Base-by-base conservation (phyloP, 2,329 filamentous ascomycete species). In the Colletotrichum tofieldiae region DNA sequence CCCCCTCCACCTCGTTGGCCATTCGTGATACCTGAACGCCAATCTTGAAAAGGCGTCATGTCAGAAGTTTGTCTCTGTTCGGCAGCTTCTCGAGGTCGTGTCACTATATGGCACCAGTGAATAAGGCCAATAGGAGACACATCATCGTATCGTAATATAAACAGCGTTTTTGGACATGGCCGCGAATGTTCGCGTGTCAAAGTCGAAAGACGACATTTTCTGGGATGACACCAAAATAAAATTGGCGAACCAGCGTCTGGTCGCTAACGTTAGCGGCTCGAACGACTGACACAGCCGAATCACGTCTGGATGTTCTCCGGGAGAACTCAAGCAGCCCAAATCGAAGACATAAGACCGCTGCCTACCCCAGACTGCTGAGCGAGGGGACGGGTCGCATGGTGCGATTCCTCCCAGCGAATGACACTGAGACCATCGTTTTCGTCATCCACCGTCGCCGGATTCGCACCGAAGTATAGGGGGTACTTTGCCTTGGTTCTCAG, bases 401-500 rank as follows among this genome's bases (percentile, higher is more conserved):
- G 20, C 23, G 37, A n/a, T 29, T 47, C 37, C n/a, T 43, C 11
- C 20, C 45, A 71, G 11, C 16, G 20, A 11, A 45, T 62, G 12
- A 67, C 64, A 16, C 41, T 51, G 16, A 71, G 43, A 11, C 56
- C 23, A 35, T 64, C 55, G 14, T 69, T 45, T 20, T 43, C 49
- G 12, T 54, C 45, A 11, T 43, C 7, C 11, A 54, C 32, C n/a
- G 37, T 54, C 8, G 70, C 70, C 11, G 70, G 70, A 12, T 23
- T 70, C 2, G 70, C 70, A 9, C 70, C 65, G 12, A 72, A 72
- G 20, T 52, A 51, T 7, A 72, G 32, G 3, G 70, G 70, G 41
- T 59, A 60, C 16, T 65, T 39, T 8, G 23, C 45, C 54, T 43
- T 58, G 35, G 43, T 37, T 39, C 32, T 23, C 18, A 52, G n/a